phyloP scores from a whole-genome alignment of 106 monocot genomes.

The Gastrodia elata region DNA sequence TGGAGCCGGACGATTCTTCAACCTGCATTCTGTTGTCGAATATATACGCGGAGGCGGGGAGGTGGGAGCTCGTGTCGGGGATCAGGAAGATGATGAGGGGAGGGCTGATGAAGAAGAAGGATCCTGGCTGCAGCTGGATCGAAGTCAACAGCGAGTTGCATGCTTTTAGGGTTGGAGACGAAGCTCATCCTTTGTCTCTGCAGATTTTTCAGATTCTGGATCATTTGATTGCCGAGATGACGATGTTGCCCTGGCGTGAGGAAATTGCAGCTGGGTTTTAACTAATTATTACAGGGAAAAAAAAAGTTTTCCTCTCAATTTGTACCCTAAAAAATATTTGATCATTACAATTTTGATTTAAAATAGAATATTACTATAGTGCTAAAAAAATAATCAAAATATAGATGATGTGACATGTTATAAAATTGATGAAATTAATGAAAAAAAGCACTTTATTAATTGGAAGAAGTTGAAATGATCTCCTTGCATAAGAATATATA shows the following conservation, averaged over 20 bases:
- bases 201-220: slow-evolving; percentile 46
- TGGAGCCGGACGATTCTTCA: slow-evolving; percentile 78
- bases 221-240: slow-evolving; percentile 48
- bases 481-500: no score
- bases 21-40: slow-evolving; percentile 61
- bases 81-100: slow-evolving; percentile 64
- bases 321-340: no score
- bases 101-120: slow-evolving; percentile 68
- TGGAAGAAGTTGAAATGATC: no score
- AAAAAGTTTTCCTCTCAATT: no score
- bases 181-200: slow-evolving; percentile 39
- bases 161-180: slow-evolving; percentile 60
- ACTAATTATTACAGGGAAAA: no score
- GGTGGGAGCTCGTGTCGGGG: slow-evolving; percentile 58
- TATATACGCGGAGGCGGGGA: slow-evolving; percentile 70
- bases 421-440: no score
- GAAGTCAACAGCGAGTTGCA: slow-evolving; percentile 62
- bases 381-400: no score
- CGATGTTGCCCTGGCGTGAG: slow-evolving; percentile 32
- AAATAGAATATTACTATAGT: no score
- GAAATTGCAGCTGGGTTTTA: no score
- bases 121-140: slow-evolving; percentile 96
- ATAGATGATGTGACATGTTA: no score
- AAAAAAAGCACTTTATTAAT: no score
- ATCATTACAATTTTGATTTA: no score